Evolutionary conservation across 768 basidiomycete species (phyloP), one percentile per base, ranked within the genome.

Genomic region (Austroboletus eburneus): DNA sequence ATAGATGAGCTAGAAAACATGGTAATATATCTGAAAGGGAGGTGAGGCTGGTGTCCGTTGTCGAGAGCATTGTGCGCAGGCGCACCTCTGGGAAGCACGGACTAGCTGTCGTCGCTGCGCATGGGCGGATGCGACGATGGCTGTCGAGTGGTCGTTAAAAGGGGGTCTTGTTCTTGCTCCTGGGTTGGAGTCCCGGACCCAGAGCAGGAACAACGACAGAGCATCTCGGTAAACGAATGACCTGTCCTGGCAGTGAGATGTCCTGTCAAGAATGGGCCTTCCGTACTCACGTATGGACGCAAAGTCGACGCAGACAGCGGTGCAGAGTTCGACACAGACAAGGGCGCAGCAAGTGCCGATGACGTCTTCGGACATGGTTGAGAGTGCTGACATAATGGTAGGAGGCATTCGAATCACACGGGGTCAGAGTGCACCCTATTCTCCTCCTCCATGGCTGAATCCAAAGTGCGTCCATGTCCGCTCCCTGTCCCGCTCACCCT

Each of bases 71-170:
- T 14, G 12, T 32, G 30, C 12, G 30, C 30, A 32, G 14, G 14
- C 30, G 30, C 30, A 32, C 30, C 30, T 4, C 4, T 14, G 30
- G 14, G 14, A 13, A 13, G 30, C 10, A 10, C 9, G 12, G 13
- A 13, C 30, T 14, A 32, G 30, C 30, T 7, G 14, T 13, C 14
- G 14, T 6, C 14, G 16, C 34, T 51, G 27, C 18, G 50, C 64
- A 66, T 64, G 16, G 62, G 55, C 4, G 64, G 39, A 5, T 64
- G 62, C 4, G 57, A 35, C 1, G 25, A 5, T 13, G 62, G 64
- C 6, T 59, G 63, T 24, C 46, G 49, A 22, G 54, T 51, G 42
- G 52, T 46, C 37, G 45, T 13, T 10, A 65, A 35, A 6, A 64
- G 55, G 1, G 63, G 57, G 10, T 43, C 46, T 16, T 44, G 57